A percentile compares a stretch with the other conserved stretches of the same genome.
Conservation (phyloP, 257 asterid genomes). For the Lycium ferocissimum region DNA sequence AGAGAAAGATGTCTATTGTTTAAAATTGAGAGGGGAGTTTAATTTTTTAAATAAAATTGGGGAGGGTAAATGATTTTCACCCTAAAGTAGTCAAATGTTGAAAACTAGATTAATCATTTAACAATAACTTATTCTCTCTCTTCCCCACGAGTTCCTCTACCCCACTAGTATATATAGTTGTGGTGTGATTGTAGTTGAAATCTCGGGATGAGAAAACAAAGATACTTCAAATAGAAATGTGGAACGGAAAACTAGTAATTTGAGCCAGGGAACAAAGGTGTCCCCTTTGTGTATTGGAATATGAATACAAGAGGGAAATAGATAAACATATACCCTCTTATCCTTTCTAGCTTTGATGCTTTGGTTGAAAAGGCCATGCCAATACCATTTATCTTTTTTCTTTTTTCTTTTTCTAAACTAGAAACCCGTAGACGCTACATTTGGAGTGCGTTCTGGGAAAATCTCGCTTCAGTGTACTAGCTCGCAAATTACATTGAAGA, state of each 20-base stretch:
- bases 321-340: not conserved
- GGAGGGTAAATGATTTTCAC: too few species aligned
- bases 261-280: conserved; percentile 30
- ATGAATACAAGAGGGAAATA: conserved; percentile 16
- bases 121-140: not conserved
- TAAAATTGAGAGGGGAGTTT: too few species aligned
- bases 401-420: too few species aligned
- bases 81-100: too few species aligned
- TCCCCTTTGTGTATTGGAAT: conserved; percentile 30
- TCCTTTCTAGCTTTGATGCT: not conserved
- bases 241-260: not conserved
- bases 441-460: too few species aligned
- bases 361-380: too few species aligned
- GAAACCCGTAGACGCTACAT: too few species aligned
- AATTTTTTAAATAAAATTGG: too few species aligned
- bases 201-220: not conserved
- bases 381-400: too few species aligned
- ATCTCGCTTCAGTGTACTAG: too few species aligned
- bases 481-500: too few species aligned
- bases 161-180: not conserved
- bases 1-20: too few species aligned
- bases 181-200: not conserved
- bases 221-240: not conserved
- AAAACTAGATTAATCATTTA: not conserved
- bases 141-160: not conserved